These are phyloP conservation scores for Gracilaria gracilis DNA, from an alignment of 23 red algal genomes.

Conservation along the genomic window DNA sequence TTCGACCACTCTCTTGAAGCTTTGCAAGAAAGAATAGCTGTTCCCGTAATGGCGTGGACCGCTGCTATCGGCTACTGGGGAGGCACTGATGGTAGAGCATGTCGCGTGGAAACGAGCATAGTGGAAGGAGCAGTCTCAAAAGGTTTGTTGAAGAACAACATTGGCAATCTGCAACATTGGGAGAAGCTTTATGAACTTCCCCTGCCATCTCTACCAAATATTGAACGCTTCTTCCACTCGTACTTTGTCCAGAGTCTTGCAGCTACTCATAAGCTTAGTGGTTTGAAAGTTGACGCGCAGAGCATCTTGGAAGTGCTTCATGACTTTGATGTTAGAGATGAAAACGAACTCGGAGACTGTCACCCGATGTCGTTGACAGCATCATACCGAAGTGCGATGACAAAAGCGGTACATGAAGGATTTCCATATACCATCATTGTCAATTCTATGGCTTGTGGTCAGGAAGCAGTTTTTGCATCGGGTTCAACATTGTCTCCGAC, in stretches of 20 bases:
- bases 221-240: slow-evolving; percentile 34
- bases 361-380: slow-evolving; percentile 7
- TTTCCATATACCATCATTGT: slow-evolving; percentile 43
- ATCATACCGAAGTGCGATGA: slow-evolving; percentile 43
- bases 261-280: slow-evolving; percentile 16
- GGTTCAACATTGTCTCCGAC: slow-evolving; percentile 18
- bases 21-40: not conserved
- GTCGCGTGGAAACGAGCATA: slow-evolving; percentile 29
- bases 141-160: slow-evolving; percentile 58
- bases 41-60: slow-evolving; percentile 51
- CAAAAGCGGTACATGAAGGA: slow-evolving; percentile 12
- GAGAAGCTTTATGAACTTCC: slow-evolving; percentile 52
- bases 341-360: not conserved
- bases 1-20: slow-evolving; percentile 39
- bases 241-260: slow-evolving; percentile 60
- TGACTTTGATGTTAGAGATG: slow-evolving; percentile 11
- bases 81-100: slow-evolving; percentile 33
- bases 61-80: slow-evolving; percentile 79
- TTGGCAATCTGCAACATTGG: slow-evolving; percentile 47
- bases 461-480: slow-evolving; percentile 57
- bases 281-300: slow-evolving; percentile 77
- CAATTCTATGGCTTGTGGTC: slow-evolving; percentile 77
- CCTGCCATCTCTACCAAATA: not conserved
- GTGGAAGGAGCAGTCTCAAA: slow-evolving; percentile 28
- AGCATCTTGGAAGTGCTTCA: slow-evolving; percentile 69